Evolutionary conservation across 495 filamentous ascomycete genomes (phyloP).

Genomic region (Terfezia boudieri): DNA sequence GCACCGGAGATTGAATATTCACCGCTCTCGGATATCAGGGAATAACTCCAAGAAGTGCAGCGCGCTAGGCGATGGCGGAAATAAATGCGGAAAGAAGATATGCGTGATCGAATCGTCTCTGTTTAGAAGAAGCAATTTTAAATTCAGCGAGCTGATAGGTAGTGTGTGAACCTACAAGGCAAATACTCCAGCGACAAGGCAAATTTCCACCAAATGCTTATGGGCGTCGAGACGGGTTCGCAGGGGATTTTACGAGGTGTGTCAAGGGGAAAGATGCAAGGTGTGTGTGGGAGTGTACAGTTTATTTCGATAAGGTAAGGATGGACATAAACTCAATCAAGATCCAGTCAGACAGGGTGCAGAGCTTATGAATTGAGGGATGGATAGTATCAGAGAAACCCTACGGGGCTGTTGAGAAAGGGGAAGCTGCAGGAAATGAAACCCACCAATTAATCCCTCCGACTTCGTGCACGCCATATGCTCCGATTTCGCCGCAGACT

Average conservation of each 20-base stretch:
- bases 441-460: constrained; percentile 54
- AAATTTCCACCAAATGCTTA: constrained; percentile 5
- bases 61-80: background rate
- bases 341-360: background rate
- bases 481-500: constrained; percentile 29
- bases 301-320: constrained; percentile 52
- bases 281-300: constrained; percentile 48
- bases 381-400: constrained; percentile 25
- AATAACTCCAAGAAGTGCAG: background rate
- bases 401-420: background rate
- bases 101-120: background rate
- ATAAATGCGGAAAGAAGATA: background rate
- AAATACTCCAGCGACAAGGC: background rate
- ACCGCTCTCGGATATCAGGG: too few species aligned
- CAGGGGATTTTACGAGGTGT: constrained; percentile 70
- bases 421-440: constrained; percentile 16
- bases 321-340: background rate
- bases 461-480: constrained; percentile 57
- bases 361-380: constrained; percentile 1
- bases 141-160: background rate
- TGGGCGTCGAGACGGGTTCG: constrained; percentile 46
- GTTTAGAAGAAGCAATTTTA: background rate
- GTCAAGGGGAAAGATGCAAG: constrained; percentile 56
- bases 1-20: too few species aligned
- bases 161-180: background rate